A percentile compares a stretch with the other conserved stretches of the same genome.
Conservation (phyloP, 495 filamentous ascomycete species). For the Hypoxylon cercidicola region DNA sequence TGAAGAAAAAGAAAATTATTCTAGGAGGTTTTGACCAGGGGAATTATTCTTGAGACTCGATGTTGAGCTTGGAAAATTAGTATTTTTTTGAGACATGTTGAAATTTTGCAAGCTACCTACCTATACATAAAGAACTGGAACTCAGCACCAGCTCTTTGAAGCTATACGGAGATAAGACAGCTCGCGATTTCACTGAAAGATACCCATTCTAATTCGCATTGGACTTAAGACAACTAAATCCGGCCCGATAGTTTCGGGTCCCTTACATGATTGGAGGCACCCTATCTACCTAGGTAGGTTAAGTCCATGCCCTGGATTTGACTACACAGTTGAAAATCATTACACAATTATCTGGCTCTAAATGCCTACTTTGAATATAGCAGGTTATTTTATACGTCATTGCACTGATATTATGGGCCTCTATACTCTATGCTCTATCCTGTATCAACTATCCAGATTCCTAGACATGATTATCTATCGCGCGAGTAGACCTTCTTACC, state of each 20-base stretch:
- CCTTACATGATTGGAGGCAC: neutral
- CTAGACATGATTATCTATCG: constrained; percentile 15
- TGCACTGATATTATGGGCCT: neutral
- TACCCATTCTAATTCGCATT: neutral
- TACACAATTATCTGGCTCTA: too few relatives aligned
- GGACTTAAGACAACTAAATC: neutral
- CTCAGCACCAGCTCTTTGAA: too few relatives aligned
- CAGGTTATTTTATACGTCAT: constrained; percentile 13
- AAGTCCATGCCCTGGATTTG: too few relatives aligned
- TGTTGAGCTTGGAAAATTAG: neutral
- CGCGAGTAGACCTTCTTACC: constrained; percentile 58
- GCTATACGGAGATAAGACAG: too few relatives aligned
- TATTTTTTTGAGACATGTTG: too few relatives aligned
- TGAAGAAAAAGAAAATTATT: neutral
- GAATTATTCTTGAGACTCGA: neutral
- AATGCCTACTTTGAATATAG: too few relatives aligned
- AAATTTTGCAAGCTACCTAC: too few relatives aligned
- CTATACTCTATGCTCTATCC: neutral
- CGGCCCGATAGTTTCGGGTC: neutral
- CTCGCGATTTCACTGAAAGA: neutral
- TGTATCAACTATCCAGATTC: neutral
- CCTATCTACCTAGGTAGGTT: too few relatives aligned
- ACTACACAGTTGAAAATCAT: too few relatives aligned
- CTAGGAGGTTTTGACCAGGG: neutral
- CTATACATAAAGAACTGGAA: neutral